Conservation (phyloP, 768 basidiomycete genomes). For the Lactarius hengduanensis region DNA sequence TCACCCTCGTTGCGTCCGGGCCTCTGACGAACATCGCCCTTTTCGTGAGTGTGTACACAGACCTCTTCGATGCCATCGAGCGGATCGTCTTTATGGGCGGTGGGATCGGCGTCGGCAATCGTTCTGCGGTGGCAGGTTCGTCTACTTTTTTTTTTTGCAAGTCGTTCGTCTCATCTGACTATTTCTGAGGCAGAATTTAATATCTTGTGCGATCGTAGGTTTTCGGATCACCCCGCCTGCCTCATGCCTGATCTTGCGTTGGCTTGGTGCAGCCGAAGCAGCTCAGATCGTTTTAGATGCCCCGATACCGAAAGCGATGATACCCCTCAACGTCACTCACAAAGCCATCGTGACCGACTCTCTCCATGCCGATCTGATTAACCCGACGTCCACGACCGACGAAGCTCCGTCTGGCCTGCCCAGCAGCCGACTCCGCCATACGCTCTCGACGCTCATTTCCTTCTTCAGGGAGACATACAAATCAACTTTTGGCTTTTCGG, state of each 20-base stretch:
- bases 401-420: constrained; percentile 31
- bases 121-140: constrained; percentile 68
- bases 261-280: constrained; percentile 63
- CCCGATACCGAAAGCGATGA: constrained; percentile 69
- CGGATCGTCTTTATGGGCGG: constrained; percentile 90
- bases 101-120: constrained; percentile 81
- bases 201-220: constrained; percentile 76
- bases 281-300: constrained; percentile 76
- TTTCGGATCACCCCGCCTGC: no score
- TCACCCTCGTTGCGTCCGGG: constrained; percentile 72
- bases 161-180: not conserved
- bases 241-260: not conserved
- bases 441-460: constrained; percentile 68
- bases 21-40: constrained; percentile 78
- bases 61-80: constrained; percentile 54
- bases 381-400: constrained; percentile 30
- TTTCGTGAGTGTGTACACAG: constrained; percentile 44
- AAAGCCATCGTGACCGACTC: constrained; percentile 67
- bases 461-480: constrained; percentile 76
- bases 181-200: constrained; percentile 59
- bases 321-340: constrained; percentile 88
- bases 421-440: constrained; percentile 57
- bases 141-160: constrained; percentile 20
- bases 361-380: constrained; percentile 54
- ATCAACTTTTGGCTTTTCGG: constrained; percentile 73